A percentile compares a stretch with the other conserved stretches of the same genome.
phyloP scores from a whole-genome alignment of 1,284 basidiomycete species.

The Phlebopus sp. region DNA sequence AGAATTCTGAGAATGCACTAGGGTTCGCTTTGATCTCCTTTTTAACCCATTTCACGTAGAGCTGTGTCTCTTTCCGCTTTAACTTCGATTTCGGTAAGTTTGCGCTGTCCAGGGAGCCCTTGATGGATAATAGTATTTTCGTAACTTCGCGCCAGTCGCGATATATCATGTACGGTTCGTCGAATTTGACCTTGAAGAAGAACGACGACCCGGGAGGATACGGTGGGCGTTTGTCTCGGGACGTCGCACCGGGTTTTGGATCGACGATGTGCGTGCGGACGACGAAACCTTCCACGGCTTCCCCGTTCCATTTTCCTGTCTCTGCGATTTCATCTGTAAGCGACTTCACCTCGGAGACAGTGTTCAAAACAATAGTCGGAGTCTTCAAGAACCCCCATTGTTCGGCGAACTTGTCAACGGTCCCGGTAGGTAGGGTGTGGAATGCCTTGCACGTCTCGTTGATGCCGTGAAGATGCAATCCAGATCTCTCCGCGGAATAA shows the following conservation, averaged over 20 bases:
- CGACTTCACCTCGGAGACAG: constrained; percentile 65
- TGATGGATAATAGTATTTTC: constrained; percentile 59
- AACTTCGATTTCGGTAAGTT: constrained; percentile 61
- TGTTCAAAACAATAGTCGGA: constrained; percentile 52
- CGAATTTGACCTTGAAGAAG: constrained; percentile 99
- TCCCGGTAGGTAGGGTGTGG: constrained; percentile 64
- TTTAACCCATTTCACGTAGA: constrained; percentile 71
- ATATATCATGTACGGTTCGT: constrained; percentile 98
- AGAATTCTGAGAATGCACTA: constrained; percentile 62
- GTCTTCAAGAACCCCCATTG: constrained; percentile 92
- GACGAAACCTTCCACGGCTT: constrained; percentile 94
- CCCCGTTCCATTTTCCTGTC: constrained; percentile 78
- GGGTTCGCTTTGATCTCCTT: constrained; percentile 66
- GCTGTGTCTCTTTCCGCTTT: constrained; percentile 61
- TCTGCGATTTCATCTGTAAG: constrained; percentile 73
- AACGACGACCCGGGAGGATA: constrained; percentile 82
- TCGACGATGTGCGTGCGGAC: constrained; percentile 73
- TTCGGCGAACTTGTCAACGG: constrained; percentile 79
- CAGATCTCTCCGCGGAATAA: constrained; percentile 80
- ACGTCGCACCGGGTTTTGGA: constrained; percentile 32
- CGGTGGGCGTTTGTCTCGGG: constrained; percentile 47
- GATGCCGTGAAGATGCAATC: constrained; percentile 92
- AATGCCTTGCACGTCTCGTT: constrained; percentile 77
- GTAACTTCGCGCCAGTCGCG: constrained; percentile 97
- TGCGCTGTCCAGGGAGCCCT: constrained; percentile 27